Conservation (phyloP, 768 basidiomycete genomes). For the Exidia glandulosa region DNA sequence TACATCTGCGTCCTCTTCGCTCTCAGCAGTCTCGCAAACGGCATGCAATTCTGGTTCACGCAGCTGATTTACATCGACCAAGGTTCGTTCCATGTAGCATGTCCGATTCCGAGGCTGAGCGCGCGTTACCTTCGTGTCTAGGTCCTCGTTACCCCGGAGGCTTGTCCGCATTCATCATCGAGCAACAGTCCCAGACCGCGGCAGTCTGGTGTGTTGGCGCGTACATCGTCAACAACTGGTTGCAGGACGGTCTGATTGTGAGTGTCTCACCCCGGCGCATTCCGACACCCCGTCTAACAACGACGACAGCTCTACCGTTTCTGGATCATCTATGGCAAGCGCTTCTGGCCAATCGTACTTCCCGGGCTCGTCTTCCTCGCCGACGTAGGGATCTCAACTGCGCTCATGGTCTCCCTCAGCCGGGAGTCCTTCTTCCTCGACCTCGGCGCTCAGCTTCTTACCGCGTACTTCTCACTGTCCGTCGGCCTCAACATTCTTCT, state of each 20-base stretch:
- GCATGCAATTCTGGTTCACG: constrained; percentile 15
- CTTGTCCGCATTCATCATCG: neutral
- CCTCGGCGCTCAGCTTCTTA: too few relatives aligned
- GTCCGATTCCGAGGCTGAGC: too few relatives aligned
- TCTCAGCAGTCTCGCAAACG: constrained; percentile 18
- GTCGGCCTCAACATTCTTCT: constrained; percentile 22
- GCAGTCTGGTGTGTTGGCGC: neutral
- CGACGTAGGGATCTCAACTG: neutral
- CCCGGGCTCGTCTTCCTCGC: neutral
- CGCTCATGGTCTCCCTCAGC: too few relatives aligned
- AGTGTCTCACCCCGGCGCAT: neutral
- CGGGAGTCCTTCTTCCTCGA: too few relatives aligned
- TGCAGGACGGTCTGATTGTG: neutral
- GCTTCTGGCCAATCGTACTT: neutral
- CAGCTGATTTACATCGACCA: constrained; percentile 19
- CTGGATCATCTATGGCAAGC: neutral
- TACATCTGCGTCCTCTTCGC: constrained; percentile 10
- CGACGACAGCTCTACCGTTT: neutral
- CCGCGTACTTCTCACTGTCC: constrained; percentile 9
- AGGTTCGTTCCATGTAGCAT: constrained; percentile 10
- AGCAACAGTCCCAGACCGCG: neutral
- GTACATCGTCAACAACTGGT: neutral
- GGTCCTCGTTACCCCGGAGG: neutral
- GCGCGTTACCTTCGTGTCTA: too few relatives aligned
- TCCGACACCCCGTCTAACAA: neutral